Evolutionary conservation across 306 rosid genomes (phyloP), one percentile per base, ranked within the genome.

Genomic region (Myrica gale): DNA sequence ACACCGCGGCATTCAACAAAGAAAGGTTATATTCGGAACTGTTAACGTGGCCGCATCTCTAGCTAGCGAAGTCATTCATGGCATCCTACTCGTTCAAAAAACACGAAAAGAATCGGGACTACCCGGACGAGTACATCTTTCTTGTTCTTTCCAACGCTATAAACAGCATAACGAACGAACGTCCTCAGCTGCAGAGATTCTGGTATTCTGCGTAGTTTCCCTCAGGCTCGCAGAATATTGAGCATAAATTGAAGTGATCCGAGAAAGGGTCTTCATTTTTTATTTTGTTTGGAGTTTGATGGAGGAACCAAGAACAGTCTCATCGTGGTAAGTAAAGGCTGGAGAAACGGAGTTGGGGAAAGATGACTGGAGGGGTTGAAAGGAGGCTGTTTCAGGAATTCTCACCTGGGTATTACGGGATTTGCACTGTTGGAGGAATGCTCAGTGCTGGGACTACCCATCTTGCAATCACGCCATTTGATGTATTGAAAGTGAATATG

Each of bases 401-500:
- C 57, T 80, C 90, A 21, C 86, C 86, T 37, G 85, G 81, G 32
- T 90, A 90, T 80, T 90, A 83, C 77, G 91, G 87, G 55, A 78
- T 90, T 23, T 90, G 96, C 77, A 72, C 89, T 58, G 74, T 84
- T 2, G 96, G 96, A 23, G 96, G 96, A 72, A 85, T 87, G 90
- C 81, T 90, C 23, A 90, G 91, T 83, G 88, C 93, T 66, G 91
- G 96, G 1, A 69, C 89, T 48, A 85, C 91, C 73, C 90, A 90
- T 85, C 87, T 90, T 15, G 88, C 91, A 19, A 78, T 85, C 57
- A 90, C 96, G 15, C 96, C 96, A 53, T 84, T 90, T 12, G 96
- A 90, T 85, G 92, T 88, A n/a, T 80, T 90, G 75, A 90, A 88
- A 89, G 96, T 90, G 23, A 87, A 90, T 79, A 90, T 90, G 96